phyloP scores from a whole-genome alignment of 331 rosid genomes.

The Malus hybrid region DNA sequence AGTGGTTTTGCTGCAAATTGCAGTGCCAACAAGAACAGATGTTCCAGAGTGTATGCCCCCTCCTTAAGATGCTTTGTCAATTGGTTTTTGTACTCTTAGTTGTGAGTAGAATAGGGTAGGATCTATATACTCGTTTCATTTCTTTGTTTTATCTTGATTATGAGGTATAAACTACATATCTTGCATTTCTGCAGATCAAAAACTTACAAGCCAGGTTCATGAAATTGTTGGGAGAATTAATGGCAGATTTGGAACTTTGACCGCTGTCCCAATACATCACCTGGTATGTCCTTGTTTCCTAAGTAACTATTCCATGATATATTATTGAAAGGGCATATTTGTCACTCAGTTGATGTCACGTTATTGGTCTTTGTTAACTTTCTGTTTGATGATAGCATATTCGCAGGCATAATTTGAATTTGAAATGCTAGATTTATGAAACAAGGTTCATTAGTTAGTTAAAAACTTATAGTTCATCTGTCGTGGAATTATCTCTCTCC shows the following conservation, averaged over 20 bases:
- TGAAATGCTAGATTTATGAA: background rate
- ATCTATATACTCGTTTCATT: background rate
- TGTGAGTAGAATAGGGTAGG: background rate
- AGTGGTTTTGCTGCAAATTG: constrained; percentile 91
- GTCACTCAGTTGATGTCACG: background rate
- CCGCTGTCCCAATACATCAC: constrained; percentile 85
- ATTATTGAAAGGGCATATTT: background rate
- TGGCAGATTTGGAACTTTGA: constrained; percentile 75
- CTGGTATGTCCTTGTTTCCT: constrained; percentile 42
- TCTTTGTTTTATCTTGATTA: background rate
- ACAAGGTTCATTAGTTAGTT: background rate
- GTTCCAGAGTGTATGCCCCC: constrained; percentile 82
- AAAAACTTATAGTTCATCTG: background rate
- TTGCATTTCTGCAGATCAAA: constrained; percentile 63
- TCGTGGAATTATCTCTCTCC: background rate
- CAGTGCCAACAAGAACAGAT: constrained; percentile 92
- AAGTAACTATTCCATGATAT: background rate
- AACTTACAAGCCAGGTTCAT: constrained; percentile 92
- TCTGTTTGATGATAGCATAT: too few species aligned
- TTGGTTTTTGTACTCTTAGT: background rate
- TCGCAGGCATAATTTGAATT: background rate
- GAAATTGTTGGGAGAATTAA: constrained; percentile 92
- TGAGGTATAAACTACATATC: constrained; percentile 15
- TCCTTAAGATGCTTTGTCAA: constrained; percentile 1
- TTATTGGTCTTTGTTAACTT: background rate